Evolutionary conservation across 148 eudicot genomes (phyloP), one percentile per base, ranked within the genome.

Genomic region (Chenopodium formosanum): DNA sequence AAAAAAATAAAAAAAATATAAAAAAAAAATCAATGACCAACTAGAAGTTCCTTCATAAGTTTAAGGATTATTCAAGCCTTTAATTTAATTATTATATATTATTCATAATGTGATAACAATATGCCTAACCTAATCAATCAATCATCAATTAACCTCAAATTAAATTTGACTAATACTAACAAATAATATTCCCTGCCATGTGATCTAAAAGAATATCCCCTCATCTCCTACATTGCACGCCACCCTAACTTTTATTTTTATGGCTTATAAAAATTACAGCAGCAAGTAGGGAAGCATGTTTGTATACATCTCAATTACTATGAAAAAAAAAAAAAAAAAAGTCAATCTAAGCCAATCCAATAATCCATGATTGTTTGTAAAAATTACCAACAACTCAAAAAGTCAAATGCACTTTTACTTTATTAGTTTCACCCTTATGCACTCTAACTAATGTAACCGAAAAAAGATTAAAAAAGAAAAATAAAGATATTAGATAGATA

Each of bases 331-430:
- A 40, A 13, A 17, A 58, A 22, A 31, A 78, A 78, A 65, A 73
- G 73, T 78, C 80, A 78, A 78, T 65, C 37, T 11, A 65, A 44
- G 9, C n/a, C 65, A 75, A 27, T 75, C 66, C 66, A 17, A 16
- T 50, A 40, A 40, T 13, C 53, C 53, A 56, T 5, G 17, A 1
- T 56, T 40, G 62, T 56, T 56, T 56, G 11, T 77, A 19, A 17
- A 44, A 23, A 65, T 25, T 47, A 65, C 14, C 22, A 23, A 65
- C 7, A 19, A 16, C 23, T 16, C 23, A 9, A 14, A 64, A 78
- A 66, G 80, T 78, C 73, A 78, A 78, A 3, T 62, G 22, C n/a
- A 62, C 19, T 75, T 75, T 75, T 31, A 16, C 16, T 75, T 75
- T 56, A 31, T 19, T 19, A 53, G 29, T 53, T 32, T 34, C 13